Evolutionary conservation across 257 asterid genomes (phyloP).

Genomic region (Gynochthodes officinalis): DNA sequence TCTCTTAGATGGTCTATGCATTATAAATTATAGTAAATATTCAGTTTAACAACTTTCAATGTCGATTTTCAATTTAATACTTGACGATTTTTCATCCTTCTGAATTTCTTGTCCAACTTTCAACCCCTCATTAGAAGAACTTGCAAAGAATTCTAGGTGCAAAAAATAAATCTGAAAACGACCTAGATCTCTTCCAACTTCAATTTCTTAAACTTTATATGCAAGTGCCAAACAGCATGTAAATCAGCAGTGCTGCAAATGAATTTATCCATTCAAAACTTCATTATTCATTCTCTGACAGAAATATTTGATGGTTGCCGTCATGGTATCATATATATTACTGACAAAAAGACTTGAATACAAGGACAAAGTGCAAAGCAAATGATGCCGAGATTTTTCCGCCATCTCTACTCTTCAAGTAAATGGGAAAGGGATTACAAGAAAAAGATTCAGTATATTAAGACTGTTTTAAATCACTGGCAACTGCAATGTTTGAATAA

Average conservation of each 20-base stretch:
- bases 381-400: neutral
- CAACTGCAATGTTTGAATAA: constrained; percentile 24
- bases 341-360: neutral
- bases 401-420: neutral
- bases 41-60: too few relatives aligned
- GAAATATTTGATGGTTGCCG: neutral
- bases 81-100: too few relatives aligned
- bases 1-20: too few relatives aligned
- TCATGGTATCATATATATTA: neutral
- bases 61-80: too few relatives aligned
- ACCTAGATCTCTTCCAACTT: neutral
- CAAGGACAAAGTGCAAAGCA: neutral
- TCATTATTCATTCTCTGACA: neutral
- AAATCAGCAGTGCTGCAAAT: too few relatives aligned
- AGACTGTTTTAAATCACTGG: constrained; percentile 24
- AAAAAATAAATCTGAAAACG: too few relatives aligned
- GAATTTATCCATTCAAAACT: neutral
- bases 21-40: too few relatives aligned
- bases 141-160: too few relatives aligned
- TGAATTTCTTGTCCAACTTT: neutral
- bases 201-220: neutral
- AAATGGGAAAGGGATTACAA: neutral
- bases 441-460: neutral
- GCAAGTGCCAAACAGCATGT: neutral
- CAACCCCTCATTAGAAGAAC: neutral